Evolutionary conservation across 1,284 basidiomycete species (phyloP).

Genomic region (Papiliotrema fonsecae): DNA sequence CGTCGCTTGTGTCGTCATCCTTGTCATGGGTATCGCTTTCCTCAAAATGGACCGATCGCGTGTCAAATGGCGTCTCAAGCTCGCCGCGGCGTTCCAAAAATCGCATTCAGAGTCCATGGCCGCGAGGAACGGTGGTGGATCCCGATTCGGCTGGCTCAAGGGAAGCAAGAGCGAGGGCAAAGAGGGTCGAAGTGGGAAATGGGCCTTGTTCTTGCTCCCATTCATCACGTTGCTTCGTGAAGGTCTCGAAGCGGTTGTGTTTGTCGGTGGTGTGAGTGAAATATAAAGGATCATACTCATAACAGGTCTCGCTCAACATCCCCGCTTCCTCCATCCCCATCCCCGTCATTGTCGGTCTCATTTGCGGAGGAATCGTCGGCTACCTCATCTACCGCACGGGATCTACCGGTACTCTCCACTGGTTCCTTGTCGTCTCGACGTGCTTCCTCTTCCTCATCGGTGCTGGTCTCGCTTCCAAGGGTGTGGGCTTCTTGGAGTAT

Average conservation of each 20-base stretch:
- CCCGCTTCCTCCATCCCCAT: constrained; percentile 74
- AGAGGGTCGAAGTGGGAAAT: constrained; percentile 57
- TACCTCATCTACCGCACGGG: constrained; percentile 49
- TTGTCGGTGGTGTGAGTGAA: constrained; percentile 71
- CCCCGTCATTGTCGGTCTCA: constrained; percentile 74
- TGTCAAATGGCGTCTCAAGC: constrained; percentile 83
- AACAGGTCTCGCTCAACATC: constrained; percentile 66
- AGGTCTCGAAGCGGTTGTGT: constrained; percentile 87
- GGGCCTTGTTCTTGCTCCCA: constrained; percentile 81
- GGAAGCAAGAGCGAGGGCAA: constrained; percentile 28
- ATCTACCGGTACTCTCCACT: constrained; percentile 50
- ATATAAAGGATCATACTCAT: too few relatives aligned
- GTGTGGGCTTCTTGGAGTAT: constrained; percentile 61
- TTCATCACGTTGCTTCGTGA: constrained; percentile 86
- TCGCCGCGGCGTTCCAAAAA: constrained; percentile 68
- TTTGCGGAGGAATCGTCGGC: constrained; percentile 64
- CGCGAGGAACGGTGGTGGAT: constrained; percentile 5
- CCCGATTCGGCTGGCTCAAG: background rate
- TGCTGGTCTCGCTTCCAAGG: constrained; percentile 77
- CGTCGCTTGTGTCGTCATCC: constrained; percentile 76
- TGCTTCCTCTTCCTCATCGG: constrained; percentile 86
- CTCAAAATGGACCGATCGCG: constrained; percentile 62
- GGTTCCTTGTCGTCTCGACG: constrained; percentile 84
- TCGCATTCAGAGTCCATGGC: constrained; percentile 16
- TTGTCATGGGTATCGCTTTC: constrained; percentile 72